Percentiles rank a stretch among this genome's conserved stretches.
Conservation (phyloP, 2,329 filamentous ascomycete genomes). For the Cladorrhinum sp. region DNA sequence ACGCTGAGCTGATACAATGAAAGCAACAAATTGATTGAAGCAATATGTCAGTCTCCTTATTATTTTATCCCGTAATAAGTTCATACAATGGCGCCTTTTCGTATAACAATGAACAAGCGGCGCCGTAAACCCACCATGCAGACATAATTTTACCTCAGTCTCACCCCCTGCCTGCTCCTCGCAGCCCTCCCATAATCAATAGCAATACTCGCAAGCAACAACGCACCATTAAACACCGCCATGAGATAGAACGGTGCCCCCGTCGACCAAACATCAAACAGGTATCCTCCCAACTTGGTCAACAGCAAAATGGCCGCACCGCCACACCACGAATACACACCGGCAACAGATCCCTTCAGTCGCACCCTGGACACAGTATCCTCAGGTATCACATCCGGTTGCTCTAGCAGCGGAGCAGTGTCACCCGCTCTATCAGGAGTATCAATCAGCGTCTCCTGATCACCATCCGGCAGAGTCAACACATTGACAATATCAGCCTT, state of each 20-base stretch:
- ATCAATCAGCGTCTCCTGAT: conserved; percentile 30
- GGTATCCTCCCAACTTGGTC: conserved; percentile 82
- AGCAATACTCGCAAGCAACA: conserved; percentile 57
- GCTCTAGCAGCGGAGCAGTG: conserved; percentile 40
- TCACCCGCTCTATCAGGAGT: conserved; percentile 32
- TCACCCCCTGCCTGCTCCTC: conserved; percentile 13
- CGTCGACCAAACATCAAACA: conserved; percentile 74
- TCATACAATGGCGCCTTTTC: background rate
- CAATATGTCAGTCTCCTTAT: background rate
- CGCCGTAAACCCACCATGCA: background rate
- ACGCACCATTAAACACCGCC: conserved; percentile 76
- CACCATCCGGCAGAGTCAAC: conserved; percentile 31
- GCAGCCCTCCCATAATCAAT: conserved; percentile 46
- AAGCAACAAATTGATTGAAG: too few species aligned
- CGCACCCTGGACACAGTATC: conserved; percentile 47
- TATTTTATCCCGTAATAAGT: background rate
- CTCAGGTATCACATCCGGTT: conserved; percentile 20
- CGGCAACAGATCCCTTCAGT: conserved; percentile 91
- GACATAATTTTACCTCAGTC: background rate
- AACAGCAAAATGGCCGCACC: conserved; percentile 86
- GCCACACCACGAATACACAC: conserved; percentile 87
- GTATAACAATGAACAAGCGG: background rate
- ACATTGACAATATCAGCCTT: conserved; percentile 40
- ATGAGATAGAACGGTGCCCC: conserved; percentile 93
- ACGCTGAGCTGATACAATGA: too few species aligned